A percentile compares a stretch with the other conserved stretches of the same genome.
phyloP scores from a whole-genome alignment of 2,329 filamentous ascomycete genomes.

The Aureobasidium subglaciale region DNA sequence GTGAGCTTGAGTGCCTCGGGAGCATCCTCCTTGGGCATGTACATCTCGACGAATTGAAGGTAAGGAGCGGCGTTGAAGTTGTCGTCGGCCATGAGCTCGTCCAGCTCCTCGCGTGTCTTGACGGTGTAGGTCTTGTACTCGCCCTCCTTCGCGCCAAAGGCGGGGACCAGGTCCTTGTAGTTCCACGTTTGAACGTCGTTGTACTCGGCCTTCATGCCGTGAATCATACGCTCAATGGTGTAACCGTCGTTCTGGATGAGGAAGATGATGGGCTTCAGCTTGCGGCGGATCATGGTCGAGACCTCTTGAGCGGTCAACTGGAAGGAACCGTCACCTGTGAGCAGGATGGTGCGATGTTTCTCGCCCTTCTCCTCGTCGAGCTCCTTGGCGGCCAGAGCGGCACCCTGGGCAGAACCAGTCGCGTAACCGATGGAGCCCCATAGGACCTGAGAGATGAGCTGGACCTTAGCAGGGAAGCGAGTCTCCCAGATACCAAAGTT shows the following conservation, averaged over 20 bases:
- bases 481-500: slow-evolving; percentile 48
- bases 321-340: slow-evolving; percentile 80
- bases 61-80: slow-evolving; percentile 38
- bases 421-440: slow-evolving; percentile 29
- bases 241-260: slow-evolving; percentile 43
- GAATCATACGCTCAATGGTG: slow-evolving; percentile 41
- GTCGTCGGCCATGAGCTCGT: slow-evolving; percentile 17
- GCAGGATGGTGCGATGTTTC: slow-evolving; percentile 52
- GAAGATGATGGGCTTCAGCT: slow-evolving; percentile 33
- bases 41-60: slow-evolving; percentile 66
- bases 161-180: slow-evolving; percentile 56
- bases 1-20: slow-evolving; percentile 12
- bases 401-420: slow-evolving; percentile 22
- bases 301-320: slow-evolving; percentile 63
- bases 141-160: slow-evolving; percentile 52
- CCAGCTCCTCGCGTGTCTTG: slow-evolving; percentile 20
- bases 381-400: slow-evolving; percentile 21
- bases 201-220: slow-evolving; percentile 48
- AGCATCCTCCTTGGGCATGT: slow-evolving; percentile 73
- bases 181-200: slow-evolving; percentile 76
- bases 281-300: slow-evolving; percentile 50
- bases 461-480: slow-evolving; percentile 47
- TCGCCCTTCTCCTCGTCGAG: slow-evolving; percentile 24
- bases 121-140: slow-evolving; percentile 41
- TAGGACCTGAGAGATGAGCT: slow-evolving; percentile 46